Base-by-base conservation (phyloP, 768 basidiomycete species). In the Mrakia frigida region DNA sequence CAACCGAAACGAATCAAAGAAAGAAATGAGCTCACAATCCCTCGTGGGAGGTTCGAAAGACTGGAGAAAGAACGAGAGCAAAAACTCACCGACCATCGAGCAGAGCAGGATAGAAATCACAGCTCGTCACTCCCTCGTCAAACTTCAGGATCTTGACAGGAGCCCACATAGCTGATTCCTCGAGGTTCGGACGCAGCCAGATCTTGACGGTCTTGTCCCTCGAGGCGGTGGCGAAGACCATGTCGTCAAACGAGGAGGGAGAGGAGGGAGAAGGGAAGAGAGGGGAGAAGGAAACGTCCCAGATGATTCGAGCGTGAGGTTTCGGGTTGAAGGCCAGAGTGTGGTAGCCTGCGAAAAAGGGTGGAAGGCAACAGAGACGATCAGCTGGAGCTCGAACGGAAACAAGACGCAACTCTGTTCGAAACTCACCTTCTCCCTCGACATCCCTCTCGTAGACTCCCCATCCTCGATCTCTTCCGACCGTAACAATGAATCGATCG, bases 131-230 rank as follows among this genome's bases (percentile, higher is more conserved):
- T 10, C 92, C 90, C 53, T 93, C 90, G 0, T 87, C 82, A 0
- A 89, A 86, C 80, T 90, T 93, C 74, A 98, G 84, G 11, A 89
- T 90, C 25, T 87, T 85, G 2, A 85, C 83, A 21, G 85, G 80
- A 18, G 82, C 83, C 92, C 94, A 96, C 14, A 59, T 50, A 28
- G 86, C 84, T 11, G 80, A 74, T 3, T 72, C 69, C 2, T 79
- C 80, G 6, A 81, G 83, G 1, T 83, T 83, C 11, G 79, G 79
- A 25, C 84, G 82, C 61, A 84, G 82, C 97, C 96, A 98, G 16
- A 98, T 85, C 82, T 91, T 96, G 61, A 93, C 95, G 21, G 92
- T 93, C 85, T 96, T 98, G 84, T 99, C 97, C 60, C 97, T 88
- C 3, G 95, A 94, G 1, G 92, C 95, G 3, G 97, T 98, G 16